Conservation (phyloP, 768 basidiomycete species). For the Leccinum arenicola region DNA sequence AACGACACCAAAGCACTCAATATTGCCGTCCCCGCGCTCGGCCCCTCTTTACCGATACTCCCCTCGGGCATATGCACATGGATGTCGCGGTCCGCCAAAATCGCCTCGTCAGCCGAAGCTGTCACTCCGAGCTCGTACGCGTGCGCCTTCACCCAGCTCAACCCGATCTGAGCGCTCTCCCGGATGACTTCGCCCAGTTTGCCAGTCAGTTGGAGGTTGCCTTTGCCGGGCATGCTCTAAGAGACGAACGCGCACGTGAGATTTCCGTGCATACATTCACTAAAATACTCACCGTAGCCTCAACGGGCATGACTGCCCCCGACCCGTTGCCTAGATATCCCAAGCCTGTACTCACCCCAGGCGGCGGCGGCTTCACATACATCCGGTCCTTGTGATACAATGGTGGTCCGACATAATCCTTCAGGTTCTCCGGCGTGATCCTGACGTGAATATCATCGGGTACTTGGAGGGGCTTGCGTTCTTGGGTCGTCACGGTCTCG, state of each 20-base stretch:
- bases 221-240: conserved; percentile 96
- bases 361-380: conserved; percentile 76
- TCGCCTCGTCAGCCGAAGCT: conserved; percentile 61
- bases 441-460: conserved; percentile 75
- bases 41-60: conserved; percentile 91
- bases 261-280: not conserved
- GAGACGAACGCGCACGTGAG: not conserved
- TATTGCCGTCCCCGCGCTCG: conserved; percentile 94
- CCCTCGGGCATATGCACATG: conserved; percentile 99
- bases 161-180: conserved; percentile 91
- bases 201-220: conserved; percentile 86
- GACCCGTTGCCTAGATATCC: conserved; percentile 97
- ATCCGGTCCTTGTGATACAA: conserved; percentile 94
- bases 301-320: conserved; percentile 96
- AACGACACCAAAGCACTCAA: conserved; percentile 88
- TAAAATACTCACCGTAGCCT: conserved; percentile 69
- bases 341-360: conserved; percentile 92
- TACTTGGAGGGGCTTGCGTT: conserved; percentile 77
- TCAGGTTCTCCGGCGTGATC: conserved; percentile 84
- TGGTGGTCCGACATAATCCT: conserved; percentile 96
- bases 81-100: conserved; percentile 82
- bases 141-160: conserved; percentile 91
- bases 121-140: conserved; percentile 90
- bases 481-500: conserved; percentile 68
- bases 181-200: conserved; percentile 98